Conservation (phyloP, 106 monocot genomes). For the Alisma plantagoaquatica region DNA sequence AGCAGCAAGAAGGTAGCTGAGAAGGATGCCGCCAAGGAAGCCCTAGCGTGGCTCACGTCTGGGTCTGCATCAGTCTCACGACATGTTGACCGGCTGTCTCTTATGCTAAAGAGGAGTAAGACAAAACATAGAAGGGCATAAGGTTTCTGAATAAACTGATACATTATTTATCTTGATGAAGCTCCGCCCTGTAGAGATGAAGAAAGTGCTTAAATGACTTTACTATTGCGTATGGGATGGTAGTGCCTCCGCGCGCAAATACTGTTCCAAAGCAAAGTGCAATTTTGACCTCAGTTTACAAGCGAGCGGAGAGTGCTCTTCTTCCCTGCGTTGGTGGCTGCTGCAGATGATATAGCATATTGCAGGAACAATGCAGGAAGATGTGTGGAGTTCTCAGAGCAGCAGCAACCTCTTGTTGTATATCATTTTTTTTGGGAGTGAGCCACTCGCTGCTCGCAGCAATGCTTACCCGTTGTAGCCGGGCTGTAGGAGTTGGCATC, state of each 20-base stretch:
- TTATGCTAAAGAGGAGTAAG: constrained; percentile 48
- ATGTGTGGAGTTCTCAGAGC: too few species aligned
- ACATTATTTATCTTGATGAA: too few species aligned
- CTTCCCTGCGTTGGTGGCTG: background rate
- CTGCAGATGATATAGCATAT: too few species aligned
- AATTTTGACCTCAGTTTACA: background rate
- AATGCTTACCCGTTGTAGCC: too few species aligned
- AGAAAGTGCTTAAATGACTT: background rate
- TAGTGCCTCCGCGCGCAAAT: background rate
- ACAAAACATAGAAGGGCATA: constrained; percentile 44
- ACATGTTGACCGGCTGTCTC: constrained; percentile 58
- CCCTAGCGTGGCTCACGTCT: constrained; percentile 69
- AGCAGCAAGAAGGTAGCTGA: constrained; percentile 87
- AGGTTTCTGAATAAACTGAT: too few species aligned
- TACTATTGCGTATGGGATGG: background rate
- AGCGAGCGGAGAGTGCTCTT: background rate
- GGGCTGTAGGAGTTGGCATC: too few species aligned
- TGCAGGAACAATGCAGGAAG: too few species aligned
- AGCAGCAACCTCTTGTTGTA: background rate
- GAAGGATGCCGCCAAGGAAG: constrained; percentile 82
- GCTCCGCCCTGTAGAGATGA: background rate
- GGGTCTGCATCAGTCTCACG: constrained; percentile 32
- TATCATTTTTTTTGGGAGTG: background rate
- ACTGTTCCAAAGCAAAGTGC: background rate
- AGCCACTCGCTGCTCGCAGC: too few species aligned